phyloP scores from a whole-genome alignment of 2,329 filamentous ascomycete genomes.

The Aciculosporium take region DNA sequence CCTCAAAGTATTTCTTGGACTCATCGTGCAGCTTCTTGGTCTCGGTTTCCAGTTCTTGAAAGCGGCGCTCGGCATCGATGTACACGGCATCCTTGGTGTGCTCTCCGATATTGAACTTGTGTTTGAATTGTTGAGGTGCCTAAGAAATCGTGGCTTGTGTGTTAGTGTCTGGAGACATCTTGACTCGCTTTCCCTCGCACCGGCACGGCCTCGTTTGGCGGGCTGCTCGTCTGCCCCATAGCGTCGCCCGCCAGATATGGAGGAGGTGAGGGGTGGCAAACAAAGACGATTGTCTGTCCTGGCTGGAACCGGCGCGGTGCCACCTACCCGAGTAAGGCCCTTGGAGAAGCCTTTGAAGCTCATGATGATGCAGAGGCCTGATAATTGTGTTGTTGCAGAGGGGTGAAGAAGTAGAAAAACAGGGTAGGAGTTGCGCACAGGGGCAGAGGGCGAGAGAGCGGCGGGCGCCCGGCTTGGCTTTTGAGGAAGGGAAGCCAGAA shows the following conservation, averaged over 20 bases:
- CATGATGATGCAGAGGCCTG: conserved; percentile 39
- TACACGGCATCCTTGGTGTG: conserved; percentile 92
- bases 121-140: conserved; percentile 85
- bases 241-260: neutral
- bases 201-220: neutral
- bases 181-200: neutral
- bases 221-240: no score
- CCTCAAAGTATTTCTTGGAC: conserved; percentile 91
- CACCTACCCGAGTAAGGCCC: conserved; percentile 64
- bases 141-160: conserved; percentile 13
- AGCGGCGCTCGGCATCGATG: conserved; percentile 83
- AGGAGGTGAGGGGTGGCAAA: conserved; percentile 18
- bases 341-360: conserved; percentile 96
- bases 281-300: neutral
- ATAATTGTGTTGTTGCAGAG: neutral
- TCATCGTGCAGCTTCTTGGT: conserved; percentile 96
- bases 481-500: conserved; percentile 1
- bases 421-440: conserved; percentile 2
- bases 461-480: neutral
- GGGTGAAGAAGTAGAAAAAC: neutral
- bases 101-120: conserved; percentile 89
- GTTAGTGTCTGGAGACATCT: conserved; percentile 1
- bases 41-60: conserved; percentile 84
- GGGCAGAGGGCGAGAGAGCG: neutral
- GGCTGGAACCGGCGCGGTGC: neutral